A percentile compares a stretch with the other conserved stretches of the same genome.
These are phyloP conservation scores for Glarea lozoyensis DNA, from an alignment of 495 filamentous ascomycete genomes.

Conservation along the genomic window DNA sequence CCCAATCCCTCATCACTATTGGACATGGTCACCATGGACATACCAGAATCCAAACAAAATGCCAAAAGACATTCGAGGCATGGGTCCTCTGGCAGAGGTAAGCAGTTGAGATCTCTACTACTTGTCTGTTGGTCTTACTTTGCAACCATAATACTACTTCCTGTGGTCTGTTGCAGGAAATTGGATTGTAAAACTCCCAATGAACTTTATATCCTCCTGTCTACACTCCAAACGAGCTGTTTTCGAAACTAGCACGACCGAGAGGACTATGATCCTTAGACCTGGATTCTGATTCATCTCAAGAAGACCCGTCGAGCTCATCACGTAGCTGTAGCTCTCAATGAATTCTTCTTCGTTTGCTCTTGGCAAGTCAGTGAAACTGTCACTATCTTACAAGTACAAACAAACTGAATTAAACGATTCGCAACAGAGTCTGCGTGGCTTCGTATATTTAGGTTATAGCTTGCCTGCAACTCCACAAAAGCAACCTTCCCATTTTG, in stretches of 20 bases:
- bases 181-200: too few relatives aligned
- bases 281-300: not conserved
- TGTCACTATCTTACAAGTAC: not conserved
- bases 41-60: not conserved
- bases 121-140: not conserved
- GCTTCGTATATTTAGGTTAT: not conserved
- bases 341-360: not conserved
- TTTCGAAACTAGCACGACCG: not conserved
- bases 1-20: too few relatives aligned
- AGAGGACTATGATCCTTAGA: not conserved
- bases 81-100: constrained; percentile 15
- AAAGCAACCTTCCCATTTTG: not conserved
- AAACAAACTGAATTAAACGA: not conserved
- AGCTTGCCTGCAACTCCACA: not conserved
- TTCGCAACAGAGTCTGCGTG: not conserved
- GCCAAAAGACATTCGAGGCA: constrained; percentile 12
- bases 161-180: too few relatives aligned
- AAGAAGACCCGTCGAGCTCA: not conserved
- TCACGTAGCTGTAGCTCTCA: not conserved
- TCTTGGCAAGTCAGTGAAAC: not conserved
- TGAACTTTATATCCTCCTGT: not conserved
- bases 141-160: too few relatives aligned
- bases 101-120: constrained; percentile 1
- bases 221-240: not conserved
- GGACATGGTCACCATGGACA: too few relatives aligned